phyloP scores from a whole-genome alignment of 1,139 yeast genomes.

The Pneumocystis oryctolagi region DNA sequence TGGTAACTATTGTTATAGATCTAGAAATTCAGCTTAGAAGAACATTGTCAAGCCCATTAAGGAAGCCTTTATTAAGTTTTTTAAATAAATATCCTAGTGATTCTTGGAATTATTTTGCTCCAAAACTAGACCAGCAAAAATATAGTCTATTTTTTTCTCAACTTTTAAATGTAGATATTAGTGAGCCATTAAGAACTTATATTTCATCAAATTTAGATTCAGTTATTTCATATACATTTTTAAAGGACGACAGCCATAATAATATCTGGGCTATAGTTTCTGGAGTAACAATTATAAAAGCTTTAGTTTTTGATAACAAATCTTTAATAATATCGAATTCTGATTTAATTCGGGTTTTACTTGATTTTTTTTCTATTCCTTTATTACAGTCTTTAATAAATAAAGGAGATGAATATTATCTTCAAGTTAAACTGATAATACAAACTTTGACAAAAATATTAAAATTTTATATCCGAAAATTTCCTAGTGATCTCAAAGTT shows the following conservation, averaged over 20 bases:
- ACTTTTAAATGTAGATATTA: conserved; percentile 12
- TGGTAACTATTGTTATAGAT: conserved; percentile 57
- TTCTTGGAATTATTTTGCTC: conserved; percentile 54
- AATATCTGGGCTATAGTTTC: background rate
- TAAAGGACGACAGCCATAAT: background rate
- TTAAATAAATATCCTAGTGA: conserved; percentile 70
- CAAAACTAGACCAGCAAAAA: conserved; percentile 51
- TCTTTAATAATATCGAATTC: background rate
- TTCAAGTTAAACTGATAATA: background rate
- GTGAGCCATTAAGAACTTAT: conserved; percentile 8
- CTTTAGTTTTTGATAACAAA: background rate
- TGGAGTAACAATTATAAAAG: background rate
- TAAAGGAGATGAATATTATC: background rate
- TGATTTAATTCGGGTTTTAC: background rate
- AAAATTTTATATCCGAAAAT: background rate
- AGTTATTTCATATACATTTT: background rate
- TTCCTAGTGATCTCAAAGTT: background rate
- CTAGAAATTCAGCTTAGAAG: conserved; percentile 76
- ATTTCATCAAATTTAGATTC: background rate
- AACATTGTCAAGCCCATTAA: conserved; percentile 74
- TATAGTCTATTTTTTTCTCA: conserved; percentile 43
- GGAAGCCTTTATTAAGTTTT: conserved; percentile 81
- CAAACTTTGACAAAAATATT: background rate
- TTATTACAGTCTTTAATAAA: background rate
- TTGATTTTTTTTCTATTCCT: background rate